Evolutionary conservation across 208 protist genomes (phyloP).

Genomic region (Angomonas desouzai): DNA sequence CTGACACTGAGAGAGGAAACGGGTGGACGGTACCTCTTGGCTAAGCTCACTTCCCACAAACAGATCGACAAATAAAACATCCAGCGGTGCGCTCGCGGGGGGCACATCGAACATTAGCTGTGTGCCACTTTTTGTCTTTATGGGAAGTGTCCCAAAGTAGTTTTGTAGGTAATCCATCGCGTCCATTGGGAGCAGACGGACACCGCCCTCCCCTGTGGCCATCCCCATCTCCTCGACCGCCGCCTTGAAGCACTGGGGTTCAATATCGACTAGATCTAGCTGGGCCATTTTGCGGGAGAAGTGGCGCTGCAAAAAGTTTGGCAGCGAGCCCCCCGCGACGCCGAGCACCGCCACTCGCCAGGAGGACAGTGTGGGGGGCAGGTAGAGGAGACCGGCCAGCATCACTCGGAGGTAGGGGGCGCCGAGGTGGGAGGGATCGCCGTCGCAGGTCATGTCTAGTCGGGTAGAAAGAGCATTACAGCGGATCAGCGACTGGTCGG

Average conservation of each 20-base stretch:
- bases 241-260: conserved; percentile 64
- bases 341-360: conserved; percentile 73
- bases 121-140: neutral
- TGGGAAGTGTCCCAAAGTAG: neutral
- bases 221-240: conserved; percentile 74
- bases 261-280: conserved; percentile 78
- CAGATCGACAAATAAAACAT: conserved; percentile 80
- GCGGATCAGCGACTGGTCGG: conserved; percentile 75
- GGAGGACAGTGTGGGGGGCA: conserved; percentile 38
- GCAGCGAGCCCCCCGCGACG: conserved; percentile 72
- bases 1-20: conserved; percentile 58
- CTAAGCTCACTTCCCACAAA: conserved; percentile 72
- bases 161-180: conserved; percentile 32
- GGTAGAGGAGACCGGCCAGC: conserved; percentile 58
- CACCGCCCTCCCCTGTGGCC: conserved; percentile 30
- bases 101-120: neutral
- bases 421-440: conserved; percentile 55
- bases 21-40: conserved; percentile 27
- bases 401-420: conserved; percentile 82
- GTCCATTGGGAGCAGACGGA: conserved; percentile 41
- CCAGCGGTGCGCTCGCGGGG: conserved; percentile 21
- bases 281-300: conserved; percentile 41
- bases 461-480: conserved; percentile 51
- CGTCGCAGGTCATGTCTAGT: conserved; percentile 50
- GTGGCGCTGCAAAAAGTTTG: conserved; percentile 70